Conservation (phyloP, 2,329 filamentous ascomycete species). For the Fusarium sp. region DNA sequence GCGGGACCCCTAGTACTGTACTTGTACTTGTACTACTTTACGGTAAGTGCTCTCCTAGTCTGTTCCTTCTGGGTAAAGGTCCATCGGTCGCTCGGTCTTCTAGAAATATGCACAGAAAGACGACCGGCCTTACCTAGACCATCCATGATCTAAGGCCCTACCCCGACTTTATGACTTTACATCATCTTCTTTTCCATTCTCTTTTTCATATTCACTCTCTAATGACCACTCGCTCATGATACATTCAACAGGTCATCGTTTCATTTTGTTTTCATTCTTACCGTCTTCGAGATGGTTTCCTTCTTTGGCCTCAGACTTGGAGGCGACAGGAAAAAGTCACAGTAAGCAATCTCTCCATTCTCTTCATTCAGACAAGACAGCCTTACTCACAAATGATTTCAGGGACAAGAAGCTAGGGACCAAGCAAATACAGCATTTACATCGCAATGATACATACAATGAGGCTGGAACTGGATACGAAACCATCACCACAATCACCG, state of each 20-base stretch:
- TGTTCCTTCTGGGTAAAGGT: slow-evolving; percentile 25
- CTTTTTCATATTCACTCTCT: background rate
- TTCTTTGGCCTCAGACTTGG: slow-evolving; percentile 70
- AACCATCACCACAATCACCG: slow-evolving; percentile 6
- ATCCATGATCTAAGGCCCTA: background rate
- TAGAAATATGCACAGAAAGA: slow-evolving; percentile 35
- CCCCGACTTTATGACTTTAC: slow-evolving; percentile 8
- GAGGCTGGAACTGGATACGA: background rate
- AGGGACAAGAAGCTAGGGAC: slow-evolving; percentile 43
- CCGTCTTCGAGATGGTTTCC: slow-evolving; percentile 62
- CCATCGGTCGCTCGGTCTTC: slow-evolving; percentile 20
- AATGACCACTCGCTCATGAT: slow-evolving; percentile 30
- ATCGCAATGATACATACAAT: slow-evolving; percentile 11
- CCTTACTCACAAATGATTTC: slow-evolving; percentile 16
- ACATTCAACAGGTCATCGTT: slow-evolving; percentile 9
- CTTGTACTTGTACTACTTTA: slow-evolving; percentile 6
- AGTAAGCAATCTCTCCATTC: slow-evolving; percentile 50
- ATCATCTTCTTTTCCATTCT: slow-evolving; percentile 1
- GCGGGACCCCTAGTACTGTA: slow-evolving; percentile 23
- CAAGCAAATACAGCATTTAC: slow-evolving; percentile 31
- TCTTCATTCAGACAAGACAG: background rate
- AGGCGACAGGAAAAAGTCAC: slow-evolving; percentile 68
- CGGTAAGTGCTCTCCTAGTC: slow-evolving; percentile 32
- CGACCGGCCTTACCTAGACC: background rate
- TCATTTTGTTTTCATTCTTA: slow-evolving; percentile 1